phyloP scores from a whole-genome alignment of 768 basidiomycete species.

The Dioszegia hungarica region DNA sequence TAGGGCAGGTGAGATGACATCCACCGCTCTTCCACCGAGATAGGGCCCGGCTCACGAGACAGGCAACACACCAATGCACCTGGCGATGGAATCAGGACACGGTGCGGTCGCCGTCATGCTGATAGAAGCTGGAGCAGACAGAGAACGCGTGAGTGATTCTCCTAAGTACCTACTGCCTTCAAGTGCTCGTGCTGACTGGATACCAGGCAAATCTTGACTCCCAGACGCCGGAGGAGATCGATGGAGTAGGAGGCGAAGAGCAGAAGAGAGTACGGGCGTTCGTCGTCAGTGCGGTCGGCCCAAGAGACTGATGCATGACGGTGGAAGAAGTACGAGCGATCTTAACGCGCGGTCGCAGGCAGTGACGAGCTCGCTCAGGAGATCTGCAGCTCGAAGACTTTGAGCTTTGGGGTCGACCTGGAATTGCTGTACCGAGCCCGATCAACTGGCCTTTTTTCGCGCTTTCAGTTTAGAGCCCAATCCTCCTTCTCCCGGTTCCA shows the following conservation, averaged over 20 bases:
- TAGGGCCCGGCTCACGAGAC: conserved; percentile 11
- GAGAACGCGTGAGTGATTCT: no score
- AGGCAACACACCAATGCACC: conserved; percentile 95
- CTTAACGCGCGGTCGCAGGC: no score
- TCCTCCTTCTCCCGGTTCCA: no score
- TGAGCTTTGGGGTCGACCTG: no score
- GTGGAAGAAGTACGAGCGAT: no score
- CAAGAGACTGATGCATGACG: conserved; percentile 8
- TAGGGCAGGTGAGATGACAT: conserved; percentile 44
- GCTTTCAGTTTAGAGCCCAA: no score
- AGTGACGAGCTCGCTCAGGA: no score
- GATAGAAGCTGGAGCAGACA: conserved; percentile 93
- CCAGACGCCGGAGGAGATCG: conserved; percentile 78
- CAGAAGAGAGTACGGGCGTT: conserved; percentile 74
- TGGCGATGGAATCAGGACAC: conserved; percentile 94
- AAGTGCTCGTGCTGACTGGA: conserved; percentile 55
- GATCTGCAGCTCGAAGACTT: no score
- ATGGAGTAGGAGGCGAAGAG: conserved; percentile 84
- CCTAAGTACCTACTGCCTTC: no score
- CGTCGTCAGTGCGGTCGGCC: conserved; percentile 53
- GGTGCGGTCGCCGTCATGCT: conserved; percentile 83
- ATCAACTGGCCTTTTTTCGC: no score
- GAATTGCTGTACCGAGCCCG: no score
- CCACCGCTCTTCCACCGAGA: background rate
- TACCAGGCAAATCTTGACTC: conserved; percentile 62